Evolutionary conservation across 805 yeast genomes (phyloP).

Genomic region (Teunomyces atbi): DNA sequence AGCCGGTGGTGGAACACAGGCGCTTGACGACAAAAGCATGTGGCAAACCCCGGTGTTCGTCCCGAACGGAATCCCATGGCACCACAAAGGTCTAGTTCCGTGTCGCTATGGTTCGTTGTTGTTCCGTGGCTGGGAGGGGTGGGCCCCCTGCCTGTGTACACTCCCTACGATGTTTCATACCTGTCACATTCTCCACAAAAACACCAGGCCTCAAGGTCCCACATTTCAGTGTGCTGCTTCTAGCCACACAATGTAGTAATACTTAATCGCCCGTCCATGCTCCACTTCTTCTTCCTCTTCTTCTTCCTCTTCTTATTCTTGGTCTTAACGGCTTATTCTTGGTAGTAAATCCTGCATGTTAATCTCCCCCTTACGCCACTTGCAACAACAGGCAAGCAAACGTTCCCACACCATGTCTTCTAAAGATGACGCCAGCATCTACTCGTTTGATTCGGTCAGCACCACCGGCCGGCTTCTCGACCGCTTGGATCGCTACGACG

Average conservation of each 20-base stretch:
- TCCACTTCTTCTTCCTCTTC: not conserved
- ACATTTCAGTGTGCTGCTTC: too few relatives aligned
- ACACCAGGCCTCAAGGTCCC: not conserved
- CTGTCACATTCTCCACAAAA: conserved; percentile 1
- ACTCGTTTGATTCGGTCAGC: conserved; percentile 43
- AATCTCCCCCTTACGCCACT: conserved; percentile 1
- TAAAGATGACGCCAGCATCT: conserved; percentile 32
- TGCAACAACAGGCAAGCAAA: not conserved
- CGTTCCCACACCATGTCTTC: conserved; percentile 3
- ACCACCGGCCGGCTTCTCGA: conserved; percentile 43
- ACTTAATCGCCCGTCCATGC: too few relatives aligned
- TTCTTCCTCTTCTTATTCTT: not conserved
- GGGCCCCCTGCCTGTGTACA: too few relatives aligned
- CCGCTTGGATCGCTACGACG: conserved; percentile 25
- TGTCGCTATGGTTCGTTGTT: too few relatives aligned
- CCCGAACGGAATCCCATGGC: too few relatives aligned
- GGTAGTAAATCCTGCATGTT: not conserved
- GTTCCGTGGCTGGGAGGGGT: too few relatives aligned
- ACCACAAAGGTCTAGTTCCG: too few relatives aligned
- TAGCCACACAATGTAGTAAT: too few relatives aligned
- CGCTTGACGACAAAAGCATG: too few relatives aligned
- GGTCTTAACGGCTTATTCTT: not conserved
- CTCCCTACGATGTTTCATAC: not conserved
- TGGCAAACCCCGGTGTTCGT: too few relatives aligned
- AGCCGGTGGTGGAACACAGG: too few relatives aligned